Evolutionary conservation across 176 grass and related monocot genomes (phyloP), one percentile per base, ranked within the genome.

Genomic region (Musa acuminata): DNA sequence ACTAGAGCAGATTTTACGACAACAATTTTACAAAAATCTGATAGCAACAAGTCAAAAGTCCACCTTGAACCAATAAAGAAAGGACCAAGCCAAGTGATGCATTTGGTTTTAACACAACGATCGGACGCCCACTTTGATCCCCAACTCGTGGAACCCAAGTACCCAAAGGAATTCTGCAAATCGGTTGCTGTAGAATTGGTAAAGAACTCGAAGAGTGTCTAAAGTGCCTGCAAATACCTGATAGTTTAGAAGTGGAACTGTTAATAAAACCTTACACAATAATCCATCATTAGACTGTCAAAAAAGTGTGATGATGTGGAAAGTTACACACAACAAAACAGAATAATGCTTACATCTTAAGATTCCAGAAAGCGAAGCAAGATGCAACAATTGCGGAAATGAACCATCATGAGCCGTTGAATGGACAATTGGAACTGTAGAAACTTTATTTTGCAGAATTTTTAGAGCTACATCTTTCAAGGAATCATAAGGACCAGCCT

Each of bases 191-290:
- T 76, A 99, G 78, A 68, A 95, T 86, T 22, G 96, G 96, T 69
- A 99, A 85, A 75, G 82, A 88, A 86, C 91, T 84, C 53, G 87
- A 81, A 8, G 96, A 95, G 72, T 89, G 89, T 87, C 84, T 94
- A 66, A 95, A 99, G 82, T 95, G 91, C 80, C 95, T 94, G 79
- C 86, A 99, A 55, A 99, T 84, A 87, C 95, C 95, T 99, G 90
- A 57, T 81, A 72, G 26, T 78, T 78, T 48, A 78, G 49, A 86
- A 82, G 24, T 63, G 43, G 24, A 78, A 67, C n/a, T 49, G 50
- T 17, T 13, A 67, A 64, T 14, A 35, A 14, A 67, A 22, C 73
- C 14, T 6, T 13, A 73, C n/a, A 78, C 62, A 67, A 67, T 17
- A 67, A 65, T 65, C 12, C 59, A 55, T 55, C 3, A 75, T 78